phyloP scores from a whole-genome alignment of 805 yeast species.

The Alloascoidea africana region DNA sequence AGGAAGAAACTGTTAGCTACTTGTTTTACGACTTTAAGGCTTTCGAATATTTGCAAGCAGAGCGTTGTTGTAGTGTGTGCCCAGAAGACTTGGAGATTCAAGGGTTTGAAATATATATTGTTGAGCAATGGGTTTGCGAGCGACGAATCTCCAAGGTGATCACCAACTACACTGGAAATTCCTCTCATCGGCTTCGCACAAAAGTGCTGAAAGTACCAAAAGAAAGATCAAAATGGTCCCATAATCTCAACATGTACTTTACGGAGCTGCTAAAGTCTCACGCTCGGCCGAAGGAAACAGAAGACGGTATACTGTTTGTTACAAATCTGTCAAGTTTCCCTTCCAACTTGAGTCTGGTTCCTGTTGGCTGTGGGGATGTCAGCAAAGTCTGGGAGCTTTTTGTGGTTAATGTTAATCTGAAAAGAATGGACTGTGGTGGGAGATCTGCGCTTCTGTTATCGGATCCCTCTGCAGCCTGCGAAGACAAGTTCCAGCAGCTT shows the following conservation, averaged over 20 bases:
- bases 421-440: constrained; percentile 72
- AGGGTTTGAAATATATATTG: constrained; percentile 84
- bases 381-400: constrained; percentile 39
- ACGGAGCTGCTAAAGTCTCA: constrained; percentile 51
- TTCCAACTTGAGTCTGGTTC: constrained; percentile 53
- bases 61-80: constrained; percentile 14
- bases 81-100: constrained; percentile 30
- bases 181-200: constrained; percentile 45
- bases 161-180: constrained; percentile 77
- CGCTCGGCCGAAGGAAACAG: constrained; percentile 52
- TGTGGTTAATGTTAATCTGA: constrained; percentile 60
- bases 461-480: constrained; percentile 62
- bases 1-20: background rate
- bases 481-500: constrained; percentile 66
- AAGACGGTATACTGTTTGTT: constrained; percentile 50
- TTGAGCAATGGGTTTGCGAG: constrained; percentile 87
- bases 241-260: constrained; percentile 40
- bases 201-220: constrained; percentile 39
- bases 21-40: background rate
- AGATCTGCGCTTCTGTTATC: constrained; percentile 61
- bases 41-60: constrained; percentile 4
- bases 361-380: constrained; percentile 46
- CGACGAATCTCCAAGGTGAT: constrained; percentile 54
- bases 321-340: constrained; percentile 77
- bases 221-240: constrained; percentile 31